Evolutionary conservation across 805 yeast genomes (phyloP).

Genomic region (Candida ascalaphidarum): DNA sequence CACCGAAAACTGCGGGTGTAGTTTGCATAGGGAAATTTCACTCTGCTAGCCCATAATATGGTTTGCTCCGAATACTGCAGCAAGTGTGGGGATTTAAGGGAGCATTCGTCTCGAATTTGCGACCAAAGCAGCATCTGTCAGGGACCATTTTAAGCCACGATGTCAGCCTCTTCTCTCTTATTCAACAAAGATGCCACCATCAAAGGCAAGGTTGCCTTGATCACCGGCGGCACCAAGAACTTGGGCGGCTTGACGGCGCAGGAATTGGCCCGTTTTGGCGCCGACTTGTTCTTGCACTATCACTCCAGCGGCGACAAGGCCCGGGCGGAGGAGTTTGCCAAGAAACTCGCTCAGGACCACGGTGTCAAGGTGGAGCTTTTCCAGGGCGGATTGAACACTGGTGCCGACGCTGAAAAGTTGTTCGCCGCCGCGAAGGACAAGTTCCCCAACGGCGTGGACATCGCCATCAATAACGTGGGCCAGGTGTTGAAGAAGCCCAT

Average conservation of each 20-base stretch:
- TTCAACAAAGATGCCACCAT: constrained; percentile 6
- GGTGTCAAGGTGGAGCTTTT: constrained; percentile 33
- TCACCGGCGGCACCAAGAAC: constrained; percentile 59
- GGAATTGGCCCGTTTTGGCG: constrained; percentile 49
- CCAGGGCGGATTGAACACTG: constrained; percentile 36
- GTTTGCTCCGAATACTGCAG: no score
- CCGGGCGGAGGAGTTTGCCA: constrained; percentile 26
- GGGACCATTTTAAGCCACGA: no score
- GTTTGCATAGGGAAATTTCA: no score
- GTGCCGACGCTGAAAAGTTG: constrained; percentile 32
- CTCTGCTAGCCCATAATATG: no score
- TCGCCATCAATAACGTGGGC: constrained; percentile 64
- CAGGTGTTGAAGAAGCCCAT: constrained; percentile 57
- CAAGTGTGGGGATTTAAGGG: no score
- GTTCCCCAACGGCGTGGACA: constrained; percentile 43
- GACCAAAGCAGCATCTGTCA: no score
- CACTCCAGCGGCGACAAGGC: constrained; percentile 35
- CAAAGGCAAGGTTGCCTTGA: constrained; percentile 42
- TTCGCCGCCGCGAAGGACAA: constrained; percentile 36
- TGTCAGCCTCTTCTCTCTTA: no score
- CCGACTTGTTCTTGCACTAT: constrained; percentile 46
- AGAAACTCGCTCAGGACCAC: constrained; percentile 19
- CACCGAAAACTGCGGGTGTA: no score
- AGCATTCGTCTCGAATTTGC: no score
- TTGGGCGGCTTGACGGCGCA: constrained; percentile 45